Evolutionary conservation across 1,284 basidiomycete species (phyloP), one percentile per base, ranked within the genome.

Genomic region (Inonotus obliquus): DNA sequence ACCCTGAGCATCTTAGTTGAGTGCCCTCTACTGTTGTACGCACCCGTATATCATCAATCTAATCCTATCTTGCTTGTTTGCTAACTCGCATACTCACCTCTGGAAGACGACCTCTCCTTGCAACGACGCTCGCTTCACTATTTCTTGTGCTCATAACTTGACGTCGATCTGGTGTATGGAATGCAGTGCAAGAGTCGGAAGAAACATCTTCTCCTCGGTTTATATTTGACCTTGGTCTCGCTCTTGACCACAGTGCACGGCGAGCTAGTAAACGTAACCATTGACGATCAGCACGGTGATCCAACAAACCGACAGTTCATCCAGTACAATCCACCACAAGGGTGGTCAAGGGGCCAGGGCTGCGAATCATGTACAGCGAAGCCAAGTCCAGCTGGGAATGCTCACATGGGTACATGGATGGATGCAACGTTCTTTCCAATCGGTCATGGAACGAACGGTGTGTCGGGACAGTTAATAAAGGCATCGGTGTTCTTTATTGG

Each of bases 221-320:
- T n/a, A n/a, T 14, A 49, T 23, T 49, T 29, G 1, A 21, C 23
- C 1, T 23, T 49, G 21, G 11, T 25, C 23, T 1, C 19, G 7
- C 48, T 49, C 23, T 25, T 49, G 2, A 19, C 19, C 6, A 23
- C n/a, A 29, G 25, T 49, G 7, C 11, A 1, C 23, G 48, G 48
- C 14, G 35, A 10, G 2, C 54, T 11, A 25, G 56, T 45, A 29
- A 63, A 63, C 48, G 57, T 63, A 11, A 59, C 57, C 2, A 59
- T 63, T 13, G 62, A 63, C 45, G 62, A 63, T 23, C 55, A 57
- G 29, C 32, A 37, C 10, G 62, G 62, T 14, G 62, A 63, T 48
- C 51, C 52, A 21, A 38, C 27, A 10, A 63, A 25, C 7, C 51
- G 57, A 9, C 19, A 56, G 27, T 3, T 29, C 0, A 63, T 63